These are phyloP conservation scores for Chlamydomonas urium DNA, from an alignment of 139 green algal species.

Conservation along the genomic window DNA sequence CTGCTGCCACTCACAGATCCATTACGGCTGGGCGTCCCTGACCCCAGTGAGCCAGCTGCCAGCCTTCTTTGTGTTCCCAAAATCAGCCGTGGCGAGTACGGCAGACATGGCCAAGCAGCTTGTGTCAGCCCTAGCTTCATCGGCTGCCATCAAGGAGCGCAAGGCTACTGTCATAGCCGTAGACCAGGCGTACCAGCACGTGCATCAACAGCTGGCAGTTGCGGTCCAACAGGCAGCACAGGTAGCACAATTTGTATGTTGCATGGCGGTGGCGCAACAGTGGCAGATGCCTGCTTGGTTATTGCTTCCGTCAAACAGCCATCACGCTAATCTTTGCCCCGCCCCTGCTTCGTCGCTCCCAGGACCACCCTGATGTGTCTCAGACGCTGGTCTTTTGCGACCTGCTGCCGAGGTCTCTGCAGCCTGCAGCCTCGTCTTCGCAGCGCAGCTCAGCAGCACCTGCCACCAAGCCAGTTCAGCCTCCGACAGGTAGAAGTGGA, in stretches of 20 bases:
- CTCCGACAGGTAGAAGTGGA: too few species aligned
- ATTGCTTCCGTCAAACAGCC: neutral
- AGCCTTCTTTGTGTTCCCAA: slow-evolving; percentile 78
- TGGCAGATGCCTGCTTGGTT: too few species aligned
- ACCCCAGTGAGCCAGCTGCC: slow-evolving; percentile 58
- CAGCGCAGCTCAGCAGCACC: too few species aligned
- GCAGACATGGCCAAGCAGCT: neutral
- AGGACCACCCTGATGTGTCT: too few species aligned
- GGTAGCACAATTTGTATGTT: neutral
- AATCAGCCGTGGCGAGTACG: neutral
- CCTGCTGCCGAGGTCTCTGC: too few species aligned
- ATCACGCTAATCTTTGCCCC: neutral
- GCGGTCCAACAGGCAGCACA: neutral
- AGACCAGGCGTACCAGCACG: slow-evolving; percentile 11
- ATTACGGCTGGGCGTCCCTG: slow-evolving; percentile 88
- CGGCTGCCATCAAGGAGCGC: neutral
- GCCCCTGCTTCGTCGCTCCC: neutral
- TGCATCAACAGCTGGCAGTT: neutral
- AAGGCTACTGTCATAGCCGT: neutral
- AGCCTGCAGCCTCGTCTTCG: too few species aligned
- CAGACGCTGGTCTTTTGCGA: too few species aligned
- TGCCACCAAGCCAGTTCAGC: too few species aligned
- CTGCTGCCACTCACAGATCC: slow-evolving; percentile 56
- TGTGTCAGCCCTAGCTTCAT: neutral
- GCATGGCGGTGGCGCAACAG: too few species aligned